Conservation (phyloP, 768 basidiomycete species). For the Nidularia pulvinata region DNA sequence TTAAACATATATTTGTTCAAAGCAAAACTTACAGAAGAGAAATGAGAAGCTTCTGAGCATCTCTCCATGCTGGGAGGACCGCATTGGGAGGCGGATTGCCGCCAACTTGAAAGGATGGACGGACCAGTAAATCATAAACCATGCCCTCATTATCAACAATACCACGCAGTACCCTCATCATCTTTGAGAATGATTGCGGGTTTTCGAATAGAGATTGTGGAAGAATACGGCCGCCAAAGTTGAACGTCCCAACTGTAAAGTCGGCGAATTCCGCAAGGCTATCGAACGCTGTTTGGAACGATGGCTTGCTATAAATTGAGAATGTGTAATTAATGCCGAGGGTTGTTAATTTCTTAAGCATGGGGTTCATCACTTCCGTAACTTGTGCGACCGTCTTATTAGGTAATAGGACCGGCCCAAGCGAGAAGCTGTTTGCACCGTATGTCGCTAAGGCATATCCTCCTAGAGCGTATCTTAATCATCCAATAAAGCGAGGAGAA, state of each 20-base stretch:
- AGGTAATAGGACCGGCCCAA: not conserved
- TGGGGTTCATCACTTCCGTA: not conserved
- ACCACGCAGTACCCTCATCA: not conserved
- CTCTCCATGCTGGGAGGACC: conserved; percentile 11
- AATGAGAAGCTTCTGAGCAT: conserved; percentile 1
- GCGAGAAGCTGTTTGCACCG: not conserved
- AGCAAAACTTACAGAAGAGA: too few species aligned
- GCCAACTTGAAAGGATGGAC: not conserved
- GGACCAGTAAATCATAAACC: not conserved
- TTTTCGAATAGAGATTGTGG: not conserved
- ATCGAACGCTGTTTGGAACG: not conserved
- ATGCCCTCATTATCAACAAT: not conserved
- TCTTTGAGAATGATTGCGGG: not conserved
- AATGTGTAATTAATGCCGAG: not conserved
- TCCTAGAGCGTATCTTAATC: not conserved
- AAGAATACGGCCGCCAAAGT: not conserved
- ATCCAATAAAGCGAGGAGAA: not conserved
- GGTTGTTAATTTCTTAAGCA: not conserved
- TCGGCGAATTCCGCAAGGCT: not conserved
- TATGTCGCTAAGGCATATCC: too few species aligned
- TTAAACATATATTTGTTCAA: too few species aligned
- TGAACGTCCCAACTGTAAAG: not conserved
- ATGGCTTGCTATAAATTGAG: not conserved
- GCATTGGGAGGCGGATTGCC: conserved; percentile 7
- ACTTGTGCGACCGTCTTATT: not conserved